Evolutionary conservation across 2,329 filamentous ascomycete species (phyloP).

Genomic region (Aspergillus arachidicola): DNA sequence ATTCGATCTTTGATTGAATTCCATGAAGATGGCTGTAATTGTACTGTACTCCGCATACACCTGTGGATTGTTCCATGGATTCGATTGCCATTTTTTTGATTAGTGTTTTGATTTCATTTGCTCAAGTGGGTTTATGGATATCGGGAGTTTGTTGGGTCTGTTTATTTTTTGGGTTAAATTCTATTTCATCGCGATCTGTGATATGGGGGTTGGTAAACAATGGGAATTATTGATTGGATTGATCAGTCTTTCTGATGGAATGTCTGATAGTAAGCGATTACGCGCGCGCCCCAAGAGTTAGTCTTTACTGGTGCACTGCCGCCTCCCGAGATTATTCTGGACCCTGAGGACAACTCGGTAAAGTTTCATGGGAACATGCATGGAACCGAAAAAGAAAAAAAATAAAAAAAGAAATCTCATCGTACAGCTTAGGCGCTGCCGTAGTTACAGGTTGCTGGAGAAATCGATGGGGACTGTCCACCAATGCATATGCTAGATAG

Average conservation of each 20-base stretch:
- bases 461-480: background rate
- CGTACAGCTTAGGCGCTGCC: background rate
- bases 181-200: background rate
- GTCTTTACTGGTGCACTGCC: background rate
- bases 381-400: background rate
- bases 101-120: background rate
- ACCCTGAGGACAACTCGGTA: background rate
- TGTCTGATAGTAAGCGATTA: background rate
- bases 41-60: too few species aligned
- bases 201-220: background rate
- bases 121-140: background rate
- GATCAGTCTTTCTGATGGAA: background rate
- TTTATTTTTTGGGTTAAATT: background rate
- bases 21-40: background rate
- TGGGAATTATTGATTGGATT: background rate
- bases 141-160: background rate
- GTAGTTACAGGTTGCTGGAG: background rate
- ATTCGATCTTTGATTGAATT: background rate
- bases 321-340: background rate
- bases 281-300: background rate
- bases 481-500: conserved; percentile 8
- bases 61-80: background rate
- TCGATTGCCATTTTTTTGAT: background rate
- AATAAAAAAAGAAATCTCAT: background rate
- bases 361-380: conserved; percentile 1